Evolutionary conservation across 2,329 filamentous ascomycete genomes (phyloP).

Genomic region (Colletotrichum higginsianum): DNA sequence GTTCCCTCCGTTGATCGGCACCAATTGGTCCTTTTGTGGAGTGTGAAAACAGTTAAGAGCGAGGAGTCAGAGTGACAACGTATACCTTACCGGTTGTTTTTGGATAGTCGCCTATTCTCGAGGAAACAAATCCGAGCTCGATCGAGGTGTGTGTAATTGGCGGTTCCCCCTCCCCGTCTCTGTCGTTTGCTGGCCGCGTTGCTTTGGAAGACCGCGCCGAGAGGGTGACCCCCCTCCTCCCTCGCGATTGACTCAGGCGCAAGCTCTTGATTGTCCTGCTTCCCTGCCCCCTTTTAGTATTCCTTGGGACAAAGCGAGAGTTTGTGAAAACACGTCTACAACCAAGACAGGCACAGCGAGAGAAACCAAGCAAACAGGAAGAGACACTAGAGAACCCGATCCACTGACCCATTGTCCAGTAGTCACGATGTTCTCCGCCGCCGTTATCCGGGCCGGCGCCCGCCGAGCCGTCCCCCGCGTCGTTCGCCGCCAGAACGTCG

Average conservation of each 20-base stretch:
- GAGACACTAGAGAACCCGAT: background rate
- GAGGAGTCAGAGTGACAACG: conserved; percentile 13
- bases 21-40: conserved; percentile 14
- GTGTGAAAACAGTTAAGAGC: conserved; percentile 4
- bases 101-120: background rate
- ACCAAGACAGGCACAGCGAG: background rate
- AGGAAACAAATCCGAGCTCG: background rate
- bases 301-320: background rate
- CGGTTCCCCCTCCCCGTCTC: background rate
- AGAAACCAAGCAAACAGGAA: too few relatives aligned
- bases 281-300: background rate
- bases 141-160: conserved; percentile 27
- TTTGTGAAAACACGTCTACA: background rate
- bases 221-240: background rate
- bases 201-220: conserved; percentile 5
- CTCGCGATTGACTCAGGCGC: conserved; percentile 4
- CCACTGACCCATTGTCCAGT: conserved; percentile 13
- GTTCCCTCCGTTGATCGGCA: conserved; percentile 24
- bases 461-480: conserved; percentile 57
- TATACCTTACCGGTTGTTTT: conserved; percentile 8
- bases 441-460: conserved; percentile 60
- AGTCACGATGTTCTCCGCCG: conserved; percentile 60
- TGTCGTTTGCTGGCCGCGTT: background rate
- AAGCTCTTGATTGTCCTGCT: background rate
- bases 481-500: conserved; percentile 42